A percentile compares a stretch with the other conserved stretches of the same genome.
Conservation (phyloP, 495 filamentous ascomycete genomes). For the Arthonia radiata region DNA sequence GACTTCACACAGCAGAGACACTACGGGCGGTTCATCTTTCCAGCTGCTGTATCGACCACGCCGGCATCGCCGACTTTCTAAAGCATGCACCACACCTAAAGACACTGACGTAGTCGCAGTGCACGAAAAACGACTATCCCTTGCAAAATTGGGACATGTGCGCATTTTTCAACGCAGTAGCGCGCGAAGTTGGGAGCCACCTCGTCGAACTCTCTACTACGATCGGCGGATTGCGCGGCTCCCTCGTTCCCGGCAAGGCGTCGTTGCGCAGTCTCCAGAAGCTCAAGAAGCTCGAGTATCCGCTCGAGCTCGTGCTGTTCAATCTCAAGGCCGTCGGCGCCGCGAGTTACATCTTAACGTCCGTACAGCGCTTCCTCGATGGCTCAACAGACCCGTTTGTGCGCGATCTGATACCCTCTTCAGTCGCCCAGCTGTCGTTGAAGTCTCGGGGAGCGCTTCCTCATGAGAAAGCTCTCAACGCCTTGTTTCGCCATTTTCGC, state of each 20-base stretch:
- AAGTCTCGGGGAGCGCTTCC: constrained; percentile 5
- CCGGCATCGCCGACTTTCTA: constrained; percentile 14
- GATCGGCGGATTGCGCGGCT: constrained; percentile 9
- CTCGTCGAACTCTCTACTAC: constrained; percentile 13
- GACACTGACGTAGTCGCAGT: constrained; percentile 13
- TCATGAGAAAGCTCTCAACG: constrained; percentile 9
- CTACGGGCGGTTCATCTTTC: constrained; percentile 9
- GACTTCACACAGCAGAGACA: constrained; percentile 7
- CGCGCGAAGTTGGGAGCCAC: constrained; percentile 12
- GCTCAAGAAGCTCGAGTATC: constrained; percentile 12
- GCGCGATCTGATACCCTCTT: constrained; percentile 10
- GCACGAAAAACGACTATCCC: constrained; percentile 5
- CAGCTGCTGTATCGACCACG: constrained; percentile 12
- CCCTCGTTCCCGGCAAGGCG: constrained; percentile 12
- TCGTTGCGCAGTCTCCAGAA: constrained; percentile 13
- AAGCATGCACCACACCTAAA: constrained; percentile 12
- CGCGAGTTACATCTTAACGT: constrained; percentile 4
- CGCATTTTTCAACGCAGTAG: constrained; percentile 14
- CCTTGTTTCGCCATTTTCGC: constrained; percentile 8
- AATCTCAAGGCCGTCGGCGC: constrained; percentile 8
- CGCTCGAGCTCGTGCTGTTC: constrained; percentile 14
- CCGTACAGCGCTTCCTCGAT: constrained; percentile 4
- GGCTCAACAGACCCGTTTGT: constrained; percentile 6
- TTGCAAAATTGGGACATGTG: constrained; percentile 15
- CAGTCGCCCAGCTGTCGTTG: constrained; percentile 10